Conservation (phyloP, 1,139 yeast species). For the Candida freyschussii region DNA sequence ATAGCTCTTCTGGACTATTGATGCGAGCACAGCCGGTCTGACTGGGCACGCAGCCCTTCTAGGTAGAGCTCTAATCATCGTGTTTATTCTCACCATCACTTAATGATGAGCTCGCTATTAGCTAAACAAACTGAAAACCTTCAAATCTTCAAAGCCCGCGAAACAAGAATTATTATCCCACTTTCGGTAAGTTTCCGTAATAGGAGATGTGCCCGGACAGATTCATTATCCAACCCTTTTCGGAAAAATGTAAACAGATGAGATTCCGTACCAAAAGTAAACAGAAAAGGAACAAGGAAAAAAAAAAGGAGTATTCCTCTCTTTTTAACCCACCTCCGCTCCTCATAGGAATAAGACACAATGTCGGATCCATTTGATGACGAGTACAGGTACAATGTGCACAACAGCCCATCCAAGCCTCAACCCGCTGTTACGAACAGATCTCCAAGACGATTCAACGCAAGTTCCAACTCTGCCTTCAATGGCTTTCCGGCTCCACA, state of each 20-base stretch:
- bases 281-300: constrained; percentile 1
- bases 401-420: constrained; percentile 18
- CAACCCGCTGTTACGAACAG: constrained; percentile 16
- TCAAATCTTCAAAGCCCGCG: no score
- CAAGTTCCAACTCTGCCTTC: constrained; percentile 11
- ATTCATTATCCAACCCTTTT: no score
- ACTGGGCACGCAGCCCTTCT: constrained; percentile 6
- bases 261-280: no score
- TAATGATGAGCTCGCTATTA: not conserved
- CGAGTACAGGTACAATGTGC: constrained; percentile 12
- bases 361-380: constrained; percentile 26
- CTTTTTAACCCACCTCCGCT: constrained; percentile 1
- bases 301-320: not conserved
- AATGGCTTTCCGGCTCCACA: constrained; percentile 27
- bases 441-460: constrained; percentile 20
- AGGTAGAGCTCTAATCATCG: constrained; percentile 12
- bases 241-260: no score
- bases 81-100: not conserved
- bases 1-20: constrained; percentile 3
- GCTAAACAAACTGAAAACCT: no score
- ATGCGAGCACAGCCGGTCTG: not conserved
- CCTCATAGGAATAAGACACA: not conserved
- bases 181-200: no score
- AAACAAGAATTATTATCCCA: no score
- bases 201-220: no score